These are phyloP conservation scores for Didymella lethalis DNA, from an alignment of 2,329 filamentous ascomycete species.

Conservation along the genomic window DNA sequence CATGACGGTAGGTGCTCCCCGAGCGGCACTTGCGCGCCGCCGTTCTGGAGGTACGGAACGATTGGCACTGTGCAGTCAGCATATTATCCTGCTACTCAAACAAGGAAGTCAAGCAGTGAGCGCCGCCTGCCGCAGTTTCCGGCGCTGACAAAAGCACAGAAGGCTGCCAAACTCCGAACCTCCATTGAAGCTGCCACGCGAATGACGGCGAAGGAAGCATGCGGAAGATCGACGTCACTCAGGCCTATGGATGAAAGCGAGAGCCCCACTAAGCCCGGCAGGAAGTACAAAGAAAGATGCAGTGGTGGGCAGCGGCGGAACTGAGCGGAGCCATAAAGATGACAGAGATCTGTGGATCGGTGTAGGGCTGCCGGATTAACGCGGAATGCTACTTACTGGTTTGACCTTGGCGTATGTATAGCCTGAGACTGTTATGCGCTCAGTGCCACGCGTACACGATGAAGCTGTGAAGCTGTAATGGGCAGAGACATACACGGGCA, in stretches of 20 bases:
- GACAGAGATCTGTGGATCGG: conserved; percentile 15
- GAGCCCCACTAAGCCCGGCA: conserved; percentile 23
- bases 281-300: conserved; percentile 10
- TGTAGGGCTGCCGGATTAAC: conserved; percentile 15
- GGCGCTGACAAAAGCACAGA: conserved; percentile 38
- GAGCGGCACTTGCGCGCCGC: conserved; percentile 48
- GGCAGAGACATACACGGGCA: conserved; percentile 6
- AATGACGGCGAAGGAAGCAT: conserved; percentile 27
- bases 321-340: conserved; percentile 17
- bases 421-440: conserved; percentile 47
- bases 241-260: conserved; percentile 1
- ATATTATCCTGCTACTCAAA: conserved; percentile 27
- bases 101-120: conserved; percentile 15
- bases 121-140: conserved; percentile 35
- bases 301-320: conserved; percentile 16
- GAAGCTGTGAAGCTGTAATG: not conserved
- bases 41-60: conserved; percentile 46
- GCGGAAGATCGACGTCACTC: conserved; percentile 34
- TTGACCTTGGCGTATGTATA: not conserved
- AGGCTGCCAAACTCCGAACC: conserved; percentile 17
- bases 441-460: conserved; percentile 38
- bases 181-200: conserved; percentile 20
- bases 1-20: conserved; percentile 36
- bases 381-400: conserved; percentile 23
- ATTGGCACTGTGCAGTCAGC: conserved; percentile 48